Evolutionary conservation across 139 green algal genomes (phyloP).

Genomic region (Chlorella sp.): DNA sequence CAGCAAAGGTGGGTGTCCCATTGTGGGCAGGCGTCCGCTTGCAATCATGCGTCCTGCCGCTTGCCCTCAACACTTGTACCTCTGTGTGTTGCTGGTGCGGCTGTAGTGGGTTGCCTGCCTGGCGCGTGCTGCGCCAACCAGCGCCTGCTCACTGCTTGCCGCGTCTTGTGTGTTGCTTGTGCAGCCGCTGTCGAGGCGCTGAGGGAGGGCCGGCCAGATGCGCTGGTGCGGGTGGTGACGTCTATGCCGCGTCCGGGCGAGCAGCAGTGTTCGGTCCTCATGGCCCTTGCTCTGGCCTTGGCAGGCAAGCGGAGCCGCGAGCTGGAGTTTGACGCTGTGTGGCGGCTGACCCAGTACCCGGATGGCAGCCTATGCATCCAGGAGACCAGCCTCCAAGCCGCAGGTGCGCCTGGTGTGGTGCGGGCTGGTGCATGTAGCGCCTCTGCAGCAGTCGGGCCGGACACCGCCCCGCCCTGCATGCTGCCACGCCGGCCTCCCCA

Average conservation of each 20-base stretch:
- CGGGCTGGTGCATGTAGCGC: neutral
- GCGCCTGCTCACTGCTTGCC: neutral
- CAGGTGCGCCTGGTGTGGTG: neutral
- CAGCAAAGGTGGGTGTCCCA: neutral
- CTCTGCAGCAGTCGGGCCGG: neutral
- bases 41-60: neutral
- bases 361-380: neutral
- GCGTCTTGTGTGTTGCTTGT: neutral
- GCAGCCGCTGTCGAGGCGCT: neutral
- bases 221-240: neutral
- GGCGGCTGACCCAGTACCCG: neutral
- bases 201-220: neutral
- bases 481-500: neutral
- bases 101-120: neutral
- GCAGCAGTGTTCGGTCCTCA: neutral
- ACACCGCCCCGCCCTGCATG: neutral
- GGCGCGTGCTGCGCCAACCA: neutral
- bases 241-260: neutral
- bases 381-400: neutral
- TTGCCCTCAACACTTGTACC: too few relatives aligned
- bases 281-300: slow-evolving; percentile 3
- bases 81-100: neutral
- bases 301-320: neutral
- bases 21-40: neutral
- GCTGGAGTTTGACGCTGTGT: neutral